These are phyloP conservation scores for Ogataea corticis DNA, from an alignment of 805 yeast species.

Conservation along the genomic window DNA sequence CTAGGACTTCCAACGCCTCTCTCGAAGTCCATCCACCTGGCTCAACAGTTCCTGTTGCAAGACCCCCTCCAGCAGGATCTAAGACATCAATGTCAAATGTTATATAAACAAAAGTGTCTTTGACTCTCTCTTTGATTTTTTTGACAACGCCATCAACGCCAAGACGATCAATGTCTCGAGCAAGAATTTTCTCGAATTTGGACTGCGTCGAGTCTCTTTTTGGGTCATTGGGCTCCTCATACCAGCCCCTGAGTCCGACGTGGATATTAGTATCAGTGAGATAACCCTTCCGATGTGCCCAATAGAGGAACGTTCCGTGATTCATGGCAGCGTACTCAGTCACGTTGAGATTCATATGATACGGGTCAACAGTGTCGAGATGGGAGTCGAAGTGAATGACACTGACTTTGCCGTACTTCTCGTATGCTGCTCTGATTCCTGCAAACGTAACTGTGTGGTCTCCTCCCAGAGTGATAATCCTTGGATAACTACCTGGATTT, in stretches of 20 bases:
- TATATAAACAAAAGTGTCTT: constrained; percentile 42
- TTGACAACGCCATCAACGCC: constrained; percentile 40
- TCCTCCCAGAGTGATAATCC: constrained; percentile 57
- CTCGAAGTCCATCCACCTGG: constrained; percentile 70
- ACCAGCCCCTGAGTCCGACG: constrained; percentile 64
- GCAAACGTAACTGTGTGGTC: constrained; percentile 59
- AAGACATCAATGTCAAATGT: constrained; percentile 58
- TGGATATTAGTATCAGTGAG: constrained; percentile 49
- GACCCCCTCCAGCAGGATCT: constrained; percentile 70
- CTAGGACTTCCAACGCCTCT: constrained; percentile 56
- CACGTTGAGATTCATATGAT: constrained; percentile 57
- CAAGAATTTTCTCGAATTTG: constrained; percentile 37
- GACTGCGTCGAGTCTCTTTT: constrained; percentile 40
- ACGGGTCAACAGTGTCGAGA: constrained; percentile 70
- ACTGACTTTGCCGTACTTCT: constrained; percentile 46
- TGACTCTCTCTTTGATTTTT: constrained; percentile 36
- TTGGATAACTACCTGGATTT: constrained; percentile 32
- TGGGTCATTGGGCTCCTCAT: constrained; percentile 37
- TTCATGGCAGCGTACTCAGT: constrained; percentile 53
- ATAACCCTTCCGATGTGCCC: constrained; percentile 64
- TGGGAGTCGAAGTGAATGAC: constrained; percentile 70
- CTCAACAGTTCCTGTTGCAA: constrained; percentile 77
- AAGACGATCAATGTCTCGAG: constrained; percentile 44
- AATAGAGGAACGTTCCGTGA: constrained; percentile 67
- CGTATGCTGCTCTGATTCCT: constrained; percentile 52